Percentiles rank a stretch among this genome's conserved stretches.
Evolutionary conservation across 306 rosid genomes (phyloP).

Genomic region (Cucurbita argyrosperma): DNA sequence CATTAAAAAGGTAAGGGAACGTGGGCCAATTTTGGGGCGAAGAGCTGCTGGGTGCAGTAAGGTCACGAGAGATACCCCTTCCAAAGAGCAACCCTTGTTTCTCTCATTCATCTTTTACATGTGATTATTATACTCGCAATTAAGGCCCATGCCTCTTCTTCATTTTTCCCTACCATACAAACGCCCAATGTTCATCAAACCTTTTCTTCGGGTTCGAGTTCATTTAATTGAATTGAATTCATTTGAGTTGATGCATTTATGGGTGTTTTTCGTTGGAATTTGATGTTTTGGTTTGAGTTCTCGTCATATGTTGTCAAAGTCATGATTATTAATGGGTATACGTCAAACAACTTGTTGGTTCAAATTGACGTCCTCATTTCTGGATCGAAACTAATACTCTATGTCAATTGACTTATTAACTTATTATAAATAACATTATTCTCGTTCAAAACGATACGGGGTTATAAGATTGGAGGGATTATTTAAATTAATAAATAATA

Average conservation of each 20-base stretch:
- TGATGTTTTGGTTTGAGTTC: too few species aligned
- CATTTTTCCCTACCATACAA: too few species aligned
- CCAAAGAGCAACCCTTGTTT: neutral
- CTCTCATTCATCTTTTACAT: slow-evolving; percentile 12
- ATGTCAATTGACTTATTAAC: too few species aligned
- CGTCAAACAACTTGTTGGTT: too few species aligned
- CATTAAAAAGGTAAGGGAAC: neutral
- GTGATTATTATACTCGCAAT: slow-evolving; percentile 20
- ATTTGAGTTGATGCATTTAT: neutral
- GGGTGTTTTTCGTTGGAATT: too few species aligned
- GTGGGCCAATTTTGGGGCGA: slow-evolving; percentile 5
- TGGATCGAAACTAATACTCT: too few species aligned
- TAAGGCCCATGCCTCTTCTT: neutral
- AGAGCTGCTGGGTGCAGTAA: neutral
- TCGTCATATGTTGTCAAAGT: neutral
- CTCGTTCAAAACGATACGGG: neutral
- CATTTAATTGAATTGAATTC: neutral
- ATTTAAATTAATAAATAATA: neutral
- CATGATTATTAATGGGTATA: neutral
- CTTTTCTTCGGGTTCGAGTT: neutral
- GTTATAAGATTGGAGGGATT: neutral
- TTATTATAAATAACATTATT: too few species aligned
- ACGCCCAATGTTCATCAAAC: neutral
- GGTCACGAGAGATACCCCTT: slow-evolving; percentile 9
- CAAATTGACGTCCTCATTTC: neutral